Conservation (phyloP, 1,284 basidiomycete species). For the Fomitopsis palustris region DNA sequence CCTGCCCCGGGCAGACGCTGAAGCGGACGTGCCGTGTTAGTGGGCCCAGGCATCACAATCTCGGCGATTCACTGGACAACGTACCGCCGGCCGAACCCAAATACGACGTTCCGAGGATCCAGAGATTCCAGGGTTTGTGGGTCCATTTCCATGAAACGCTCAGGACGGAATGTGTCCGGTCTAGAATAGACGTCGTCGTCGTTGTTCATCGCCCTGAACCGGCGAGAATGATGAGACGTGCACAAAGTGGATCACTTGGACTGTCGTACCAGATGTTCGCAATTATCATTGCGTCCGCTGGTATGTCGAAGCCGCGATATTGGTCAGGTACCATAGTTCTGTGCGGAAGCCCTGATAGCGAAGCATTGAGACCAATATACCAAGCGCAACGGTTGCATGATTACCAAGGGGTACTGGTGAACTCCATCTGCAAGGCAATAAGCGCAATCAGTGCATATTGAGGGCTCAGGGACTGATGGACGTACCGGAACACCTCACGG, state of each 20-base stretch:
- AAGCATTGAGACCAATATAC: too few relatives aligned
- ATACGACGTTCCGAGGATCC: constrained; percentile 27
- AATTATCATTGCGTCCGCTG: constrained; percentile 41
- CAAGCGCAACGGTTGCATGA: not conserved
- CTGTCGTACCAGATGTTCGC: constrained; percentile 43
- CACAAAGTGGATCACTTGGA: not conserved
- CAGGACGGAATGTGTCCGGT: constrained; percentile 27
- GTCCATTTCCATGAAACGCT: constrained; percentile 28
- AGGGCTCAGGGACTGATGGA: not conserved
- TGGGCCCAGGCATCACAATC: not conserved
- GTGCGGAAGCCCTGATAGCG: constrained; percentile 41
- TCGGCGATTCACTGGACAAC: not conserved
- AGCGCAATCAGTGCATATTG: not conserved
- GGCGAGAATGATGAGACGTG: not conserved
- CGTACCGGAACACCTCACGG: constrained; percentile 46
- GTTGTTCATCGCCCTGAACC: constrained; percentile 28
- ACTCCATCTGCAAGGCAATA: constrained; percentile 18
- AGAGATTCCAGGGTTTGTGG: constrained; percentile 14
- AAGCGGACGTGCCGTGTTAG: not conserved
- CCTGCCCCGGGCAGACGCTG: constrained; percentile 24
- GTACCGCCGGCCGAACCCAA: constrained; percentile 37
- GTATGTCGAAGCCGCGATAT: constrained; percentile 46
- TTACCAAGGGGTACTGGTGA: constrained; percentile 23
- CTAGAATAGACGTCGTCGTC: constrained; percentile 23
- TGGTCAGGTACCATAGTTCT: constrained; percentile 44